Evolutionary conservation across 1,284 basidiomycete species (phyloP).

Genomic region (Ustilago crameri): DNA sequence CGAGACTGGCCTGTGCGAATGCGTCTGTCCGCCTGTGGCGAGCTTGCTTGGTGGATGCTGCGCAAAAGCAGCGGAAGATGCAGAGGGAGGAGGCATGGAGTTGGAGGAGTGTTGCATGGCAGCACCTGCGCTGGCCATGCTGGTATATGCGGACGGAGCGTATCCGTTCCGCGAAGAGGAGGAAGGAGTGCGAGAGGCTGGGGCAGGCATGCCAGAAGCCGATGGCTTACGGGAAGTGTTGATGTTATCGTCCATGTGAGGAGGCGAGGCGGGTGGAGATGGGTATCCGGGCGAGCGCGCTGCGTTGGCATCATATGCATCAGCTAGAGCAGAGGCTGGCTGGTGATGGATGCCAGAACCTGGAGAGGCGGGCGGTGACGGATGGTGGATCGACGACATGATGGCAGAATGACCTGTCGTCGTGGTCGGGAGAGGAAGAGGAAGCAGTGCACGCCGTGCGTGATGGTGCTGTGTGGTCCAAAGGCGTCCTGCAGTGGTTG

Average conservation of each 20-base stretch:
- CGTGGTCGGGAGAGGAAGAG: neutral
- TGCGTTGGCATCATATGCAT: constrained; percentile 19
- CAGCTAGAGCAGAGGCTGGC: constrained; percentile 2
- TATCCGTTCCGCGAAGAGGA: constrained; percentile 23
- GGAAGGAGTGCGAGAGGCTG: constrained; percentile 23
- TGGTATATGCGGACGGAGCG: constrained; percentile 23
- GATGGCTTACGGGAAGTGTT: constrained; percentile 12
- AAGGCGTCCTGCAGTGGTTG: too few relatives aligned
- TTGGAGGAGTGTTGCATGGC: constrained; percentile 29
- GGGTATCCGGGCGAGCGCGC: constrained; percentile 39
- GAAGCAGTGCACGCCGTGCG: too few relatives aligned
- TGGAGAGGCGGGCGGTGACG: constrained; percentile 42
- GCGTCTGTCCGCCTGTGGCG: constrained; percentile 59
- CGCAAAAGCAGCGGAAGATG: constrained; percentile 5
- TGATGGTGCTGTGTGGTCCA: too few relatives aligned
- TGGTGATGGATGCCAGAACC: constrained; percentile 21
- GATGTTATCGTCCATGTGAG: constrained; percentile 16
- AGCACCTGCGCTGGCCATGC: constrained; percentile 42
- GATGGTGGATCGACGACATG: constrained; percentile 35
- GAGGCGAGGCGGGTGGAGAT: constrained; percentile 43
- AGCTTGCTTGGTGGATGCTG: constrained; percentile 56
- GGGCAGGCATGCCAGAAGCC: constrained; percentile 17
- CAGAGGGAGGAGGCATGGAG: constrained; percentile 12
- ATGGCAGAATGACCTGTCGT: neutral
- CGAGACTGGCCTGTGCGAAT: constrained; percentile 59